Base-by-base conservation (phyloP, 2,329 filamentous ascomycete genomes). In the Exophiala sp. region DNA sequence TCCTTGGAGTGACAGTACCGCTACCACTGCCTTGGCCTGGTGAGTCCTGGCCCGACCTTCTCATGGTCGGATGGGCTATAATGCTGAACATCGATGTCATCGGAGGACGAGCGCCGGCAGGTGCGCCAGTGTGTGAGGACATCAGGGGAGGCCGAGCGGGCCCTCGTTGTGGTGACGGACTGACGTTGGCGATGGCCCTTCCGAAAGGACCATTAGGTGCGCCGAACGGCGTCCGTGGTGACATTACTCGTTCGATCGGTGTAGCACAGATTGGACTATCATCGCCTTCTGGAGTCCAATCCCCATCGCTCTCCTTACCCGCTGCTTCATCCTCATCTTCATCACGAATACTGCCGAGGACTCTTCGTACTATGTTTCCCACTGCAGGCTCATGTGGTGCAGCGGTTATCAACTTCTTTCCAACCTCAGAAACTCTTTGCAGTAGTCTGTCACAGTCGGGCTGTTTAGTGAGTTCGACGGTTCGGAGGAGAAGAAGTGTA, bases 341-440 rank as follows among this genome's bases (percentile, higher is more conserved):
- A 66, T 96, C 91, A 47, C 94, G 85, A 61, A 99, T 94, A 60
- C 99, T 79, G 40, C 91, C 89, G 35, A 99, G 77, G 2, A 97
- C 88, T 58, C 94, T 85, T 57, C 91, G 85, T 43, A 96, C 89
- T 63, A 99, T 91, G 67, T 99, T 99, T 48, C 91, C 92, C 41
- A 96, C 90, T 4, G 91, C 89, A 63, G 96, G 86, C 74, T 97
- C 94, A 57, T 87, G 83, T 12, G 92, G 92, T 65, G 95, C 90
- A 6, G 94, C 91, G 51, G 87, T 83, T 34, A 88, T 85, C 40
- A 99, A 78, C 51, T 85, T 83, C 63, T 84, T 81, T 52, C 94
- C 94, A 20, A 92, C 85, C 55, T 85, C 81, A 61, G 88, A 85
- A 58, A 99, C 85, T 61, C 89, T 85, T 63, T 86, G 82, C 55